A percentile compares a stretch with the other conserved stretches of the same genome.
Conservation (phyloP, 1,284 basidiomycete species). For the Boletus sp. region DNA sequence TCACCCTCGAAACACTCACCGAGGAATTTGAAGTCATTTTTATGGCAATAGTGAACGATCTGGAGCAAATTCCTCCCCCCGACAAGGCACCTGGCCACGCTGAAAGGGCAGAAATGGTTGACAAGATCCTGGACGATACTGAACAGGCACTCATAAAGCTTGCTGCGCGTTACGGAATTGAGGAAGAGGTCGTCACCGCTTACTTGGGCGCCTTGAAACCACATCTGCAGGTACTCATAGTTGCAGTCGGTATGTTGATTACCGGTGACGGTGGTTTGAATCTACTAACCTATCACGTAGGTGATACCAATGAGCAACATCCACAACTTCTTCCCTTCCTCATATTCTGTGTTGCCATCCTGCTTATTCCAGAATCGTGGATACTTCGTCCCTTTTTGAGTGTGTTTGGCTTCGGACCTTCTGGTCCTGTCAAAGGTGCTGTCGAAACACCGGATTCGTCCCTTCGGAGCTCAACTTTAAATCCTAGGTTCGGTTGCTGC, state of each 20-base stretch:
- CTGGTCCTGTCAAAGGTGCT: constrained; percentile 16
- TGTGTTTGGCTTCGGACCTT: constrained; percentile 17
- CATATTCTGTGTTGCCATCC: neutral
- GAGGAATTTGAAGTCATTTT: constrained; percentile 11
- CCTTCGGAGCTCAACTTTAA: neutral
- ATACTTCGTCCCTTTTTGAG: constrained; percentile 11
- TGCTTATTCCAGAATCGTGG: constrained; percentile 18
- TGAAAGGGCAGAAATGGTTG: constrained; percentile 10
- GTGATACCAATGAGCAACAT: constrained; percentile 18
- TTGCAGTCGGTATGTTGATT: constrained; percentile 10
- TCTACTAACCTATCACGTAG: neutral
- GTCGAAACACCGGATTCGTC: neutral
- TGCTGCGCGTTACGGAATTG: neutral
- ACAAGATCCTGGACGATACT: constrained; percentile 10
- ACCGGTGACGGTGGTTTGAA: too few relatives aligned
- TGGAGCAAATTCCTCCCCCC: constrained; percentile 5
- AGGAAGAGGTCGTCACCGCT: neutral
- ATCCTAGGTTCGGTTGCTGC: constrained; percentile 13
- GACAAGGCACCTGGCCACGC: constrained; percentile 2
- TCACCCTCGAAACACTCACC: constrained; percentile 2
- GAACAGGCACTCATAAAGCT: neutral
- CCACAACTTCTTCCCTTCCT: constrained; percentile 11
- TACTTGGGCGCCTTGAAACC: constrained; percentile 10
- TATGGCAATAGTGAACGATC: neutral
- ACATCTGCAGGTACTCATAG: neutral